Conservation (phyloP, 1,139 yeast genomes). For the Yamadazyma triangularis region DNA sequence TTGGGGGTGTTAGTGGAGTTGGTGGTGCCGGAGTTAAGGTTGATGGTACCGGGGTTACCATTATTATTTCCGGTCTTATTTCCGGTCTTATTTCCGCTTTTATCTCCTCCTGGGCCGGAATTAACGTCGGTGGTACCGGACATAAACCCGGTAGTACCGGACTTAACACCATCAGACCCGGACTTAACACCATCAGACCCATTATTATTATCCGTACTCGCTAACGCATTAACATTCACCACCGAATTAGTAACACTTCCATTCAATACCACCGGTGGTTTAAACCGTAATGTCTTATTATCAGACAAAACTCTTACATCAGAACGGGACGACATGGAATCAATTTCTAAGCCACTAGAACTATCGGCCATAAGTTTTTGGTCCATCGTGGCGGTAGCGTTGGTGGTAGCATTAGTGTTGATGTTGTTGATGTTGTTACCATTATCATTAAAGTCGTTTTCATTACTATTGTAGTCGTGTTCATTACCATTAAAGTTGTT, state of each 20-base stretch:
- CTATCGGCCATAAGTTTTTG: too few species aligned
- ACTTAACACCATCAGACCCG: too few species aligned
- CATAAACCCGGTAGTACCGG: too few species aligned
- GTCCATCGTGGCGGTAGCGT: constrained; percentile 2
- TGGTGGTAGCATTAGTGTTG: too few species aligned
- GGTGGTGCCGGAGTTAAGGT: too few species aligned
- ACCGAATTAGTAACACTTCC: constrained; percentile 29
- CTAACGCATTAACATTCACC: constrained; percentile 28
- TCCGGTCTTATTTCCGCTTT: too few species aligned
- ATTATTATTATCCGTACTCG: constrained; percentile 20
- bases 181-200: too few species aligned
- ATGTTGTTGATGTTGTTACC: too few species aligned
- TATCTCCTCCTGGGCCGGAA: background rate
- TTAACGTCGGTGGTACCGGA: background rate
- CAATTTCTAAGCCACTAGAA: too few species aligned
- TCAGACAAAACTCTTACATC: constrained; percentile 30
- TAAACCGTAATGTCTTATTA: constrained; percentile 24
- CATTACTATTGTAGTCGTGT: background rate
- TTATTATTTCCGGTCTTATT: constrained; percentile 17
- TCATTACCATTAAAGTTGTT: background rate
- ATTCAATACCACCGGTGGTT: constrained; percentile 15
- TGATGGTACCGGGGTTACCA: too few species aligned
- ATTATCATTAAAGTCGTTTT: background rate
- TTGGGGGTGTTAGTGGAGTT: constrained; percentile 45
- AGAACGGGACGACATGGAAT: constrained; percentile 2